Evolutionary conservation across 2,329 filamentous ascomycete species (phyloP), one percentile per base, ranked within the genome.

Genomic region (Chlorencoelia australis): DNA sequence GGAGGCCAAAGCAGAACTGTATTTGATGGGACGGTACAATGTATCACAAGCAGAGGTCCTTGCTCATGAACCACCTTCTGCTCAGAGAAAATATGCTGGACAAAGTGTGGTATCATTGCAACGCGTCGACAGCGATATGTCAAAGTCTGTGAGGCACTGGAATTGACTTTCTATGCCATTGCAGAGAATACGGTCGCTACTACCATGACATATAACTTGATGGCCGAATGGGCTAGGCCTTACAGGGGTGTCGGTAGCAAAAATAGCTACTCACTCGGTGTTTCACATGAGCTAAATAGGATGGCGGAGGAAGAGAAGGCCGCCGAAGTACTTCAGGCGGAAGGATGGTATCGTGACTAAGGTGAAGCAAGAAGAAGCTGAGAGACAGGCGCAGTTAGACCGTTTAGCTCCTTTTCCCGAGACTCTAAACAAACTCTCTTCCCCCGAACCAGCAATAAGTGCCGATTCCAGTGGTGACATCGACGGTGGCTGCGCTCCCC

Each of bases 111-210:
- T 33, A 24, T 33, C 14, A 33, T 22, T 33, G 5, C 19, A 33
- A 17, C 19, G 19, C 19, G 6, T 33, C 3, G 19, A 33, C 15
- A 14, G 30, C 19, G 19, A 33, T 13, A 33, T 22, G 19, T 33
- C 19, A 33, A 33, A 33, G 24, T 10, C 19, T 11, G 30, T 33
- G 19, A 33, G 24, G 7, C 16, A 33, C 24, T 33, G 14, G 19
- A 33, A 33, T 33, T 33, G 14, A 33, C 30, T 33, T 33, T 33
- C 5, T 33, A 36, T 29, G 25, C 7, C 16, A 36, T 36, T 36
- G 17, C 24, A 9, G 16, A 36, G 25, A 36, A 36, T 36, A 36
- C 25, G 15, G 24, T 28, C 25, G 18, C 33, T 21, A 18, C 24
- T 29, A 18, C 24, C 24, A 36, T 36, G 25, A 16, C 17, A 21